Conservation (phyloP, 2,329 filamentous ascomycete genomes). For the Beauveria pseudobassiana region DNA sequence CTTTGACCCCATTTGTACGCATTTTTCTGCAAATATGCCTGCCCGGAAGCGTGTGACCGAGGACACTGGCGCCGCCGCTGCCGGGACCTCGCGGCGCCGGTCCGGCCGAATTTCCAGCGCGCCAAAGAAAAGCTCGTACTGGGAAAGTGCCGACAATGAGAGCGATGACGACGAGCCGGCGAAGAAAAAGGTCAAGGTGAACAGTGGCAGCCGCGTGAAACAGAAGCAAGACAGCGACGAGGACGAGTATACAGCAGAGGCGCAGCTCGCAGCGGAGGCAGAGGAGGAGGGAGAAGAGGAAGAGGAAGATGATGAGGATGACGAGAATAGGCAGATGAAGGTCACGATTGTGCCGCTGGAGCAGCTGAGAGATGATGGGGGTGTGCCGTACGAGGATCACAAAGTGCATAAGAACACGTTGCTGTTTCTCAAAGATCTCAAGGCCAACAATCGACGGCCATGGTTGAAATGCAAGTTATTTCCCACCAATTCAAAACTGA, state of each 20-base stretch:
- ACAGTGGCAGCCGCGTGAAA: constrained; percentile 11
- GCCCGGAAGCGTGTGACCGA: constrained; percentile 30
- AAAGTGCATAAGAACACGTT: constrained; percentile 51
- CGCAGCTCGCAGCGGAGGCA: neutral
- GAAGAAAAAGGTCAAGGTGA: constrained; percentile 21
- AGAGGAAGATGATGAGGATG: constrained; percentile 24
- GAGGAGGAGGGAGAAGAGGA: constrained; percentile 17
- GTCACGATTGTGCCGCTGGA: constrained; percentile 29
- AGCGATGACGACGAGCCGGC: constrained; percentile 17
- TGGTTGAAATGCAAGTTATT: constrained; percentile 50
- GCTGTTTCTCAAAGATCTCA: constrained; percentile 50
- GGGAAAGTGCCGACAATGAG: constrained; percentile 31
- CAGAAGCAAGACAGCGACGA: constrained; percentile 18
- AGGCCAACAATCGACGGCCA: constrained; percentile 48
- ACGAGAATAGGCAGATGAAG: constrained; percentile 29
- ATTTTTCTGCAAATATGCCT: constrained; percentile 25
- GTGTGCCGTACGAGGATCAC: constrained; percentile 41
- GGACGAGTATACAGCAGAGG: constrained; percentile 17
- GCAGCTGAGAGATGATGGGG: constrained; percentile 26
- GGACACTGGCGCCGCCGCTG: constrained; percentile 16
- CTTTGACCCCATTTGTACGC: neutral
- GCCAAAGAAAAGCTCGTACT: constrained; percentile 43
- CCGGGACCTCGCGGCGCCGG: constrained; percentile 30
- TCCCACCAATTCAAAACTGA: no score
- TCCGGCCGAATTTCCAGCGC: constrained; percentile 40